These are phyloP conservation scores for Saposhnikovia divaricata DNA, from an alignment of 129 eudicot genomes.

Conservation along the genomic window DNA sequence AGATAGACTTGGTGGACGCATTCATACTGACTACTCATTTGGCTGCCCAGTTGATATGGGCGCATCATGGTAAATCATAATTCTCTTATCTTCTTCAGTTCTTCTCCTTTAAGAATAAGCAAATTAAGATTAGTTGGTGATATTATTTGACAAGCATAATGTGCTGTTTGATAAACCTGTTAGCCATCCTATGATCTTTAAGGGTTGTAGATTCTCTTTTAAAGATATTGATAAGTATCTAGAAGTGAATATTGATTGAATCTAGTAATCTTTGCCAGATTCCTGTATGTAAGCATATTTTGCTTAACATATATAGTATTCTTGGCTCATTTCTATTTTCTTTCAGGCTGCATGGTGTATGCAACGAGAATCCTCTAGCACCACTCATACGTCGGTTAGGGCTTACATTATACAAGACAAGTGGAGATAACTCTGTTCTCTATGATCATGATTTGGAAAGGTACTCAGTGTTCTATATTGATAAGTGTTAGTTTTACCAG, in stretches of 20 bases:
- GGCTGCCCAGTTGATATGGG: slow-evolving; percentile 99
- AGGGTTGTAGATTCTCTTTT: neutral
- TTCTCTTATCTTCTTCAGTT: slow-evolving; percentile 5
- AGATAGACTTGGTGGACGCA: slow-evolving; percentile 92
- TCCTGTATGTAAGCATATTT: neutral
- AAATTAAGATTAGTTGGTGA: neutral
- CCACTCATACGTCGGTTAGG: slow-evolving; percentile 84
- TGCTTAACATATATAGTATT: neutral
- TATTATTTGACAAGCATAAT: too few species aligned
- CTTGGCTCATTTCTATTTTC: neutral
- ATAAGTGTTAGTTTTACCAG: neutral
- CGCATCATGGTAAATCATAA: slow-evolving; percentile 69
- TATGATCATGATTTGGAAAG: slow-evolving; percentile 99
- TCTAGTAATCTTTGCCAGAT: neutral
- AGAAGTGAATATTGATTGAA: neutral
- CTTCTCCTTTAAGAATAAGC: neutral
- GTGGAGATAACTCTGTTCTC: slow-evolving; percentile 92
- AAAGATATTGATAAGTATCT: neutral
- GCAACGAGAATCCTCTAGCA: slow-evolving; percentile 98
- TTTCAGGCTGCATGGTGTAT: slow-evolving; percentile 96
- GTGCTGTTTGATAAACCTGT: neutral
- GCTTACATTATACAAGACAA: slow-evolving; percentile 80
- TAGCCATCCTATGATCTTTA: neutral
- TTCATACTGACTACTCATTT: slow-evolving; percentile 89
- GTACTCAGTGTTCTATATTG: slow-evolving; percentile 23